Evolutionary conservation across 2,329 filamentous ascomycete species (phyloP).

Genomic region (Diaporthe sp.): DNA sequence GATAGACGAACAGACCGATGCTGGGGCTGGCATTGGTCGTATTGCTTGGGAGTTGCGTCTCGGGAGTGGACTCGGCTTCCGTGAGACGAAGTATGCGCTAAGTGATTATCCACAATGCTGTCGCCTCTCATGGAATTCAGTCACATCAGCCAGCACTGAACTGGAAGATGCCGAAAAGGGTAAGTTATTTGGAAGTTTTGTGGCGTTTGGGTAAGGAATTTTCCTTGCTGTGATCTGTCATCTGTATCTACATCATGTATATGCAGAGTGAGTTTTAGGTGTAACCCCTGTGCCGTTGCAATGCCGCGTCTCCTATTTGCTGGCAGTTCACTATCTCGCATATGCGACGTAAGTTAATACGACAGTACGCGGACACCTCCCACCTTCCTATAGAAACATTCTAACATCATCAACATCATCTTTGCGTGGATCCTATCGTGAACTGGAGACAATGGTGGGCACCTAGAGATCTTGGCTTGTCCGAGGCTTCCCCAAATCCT

Average conservation of each 20-base stretch:
- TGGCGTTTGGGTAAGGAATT: neutral
- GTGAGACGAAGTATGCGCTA: conserved; percentile 1
- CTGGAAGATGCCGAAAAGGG: neutral
- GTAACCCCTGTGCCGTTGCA: neutral
- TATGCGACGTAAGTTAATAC: neutral
- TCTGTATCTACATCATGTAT: neutral
- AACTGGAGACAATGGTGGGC: conserved; percentile 15
- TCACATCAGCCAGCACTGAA: neutral
- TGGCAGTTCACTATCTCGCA: conserved; percentile 10
- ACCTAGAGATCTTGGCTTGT: conserved; percentile 15
- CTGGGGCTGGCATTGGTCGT: neutral
- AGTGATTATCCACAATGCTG: neutral
- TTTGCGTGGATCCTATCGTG: neutral
- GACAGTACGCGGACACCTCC: neutral
- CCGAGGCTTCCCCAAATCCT: conserved; percentile 8
- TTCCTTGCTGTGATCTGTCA: conserved; percentile 1
- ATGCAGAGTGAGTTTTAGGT: neutral
- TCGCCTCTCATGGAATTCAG: neutral
- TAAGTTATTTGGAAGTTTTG: neutral
- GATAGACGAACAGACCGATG: conserved; percentile 21
- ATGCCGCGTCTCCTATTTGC: neutral
- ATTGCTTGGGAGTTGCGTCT: conserved; percentile 13
- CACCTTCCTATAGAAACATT: conserved; percentile 25
- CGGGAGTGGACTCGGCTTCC: conserved; percentile 16
- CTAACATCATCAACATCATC: conserved; percentile 5